Percentiles rank a stretch among this genome's conserved stretches.
Conservation (phyloP, 495 filamentous ascomycete species). For the Penicillium paxilli region DNA sequence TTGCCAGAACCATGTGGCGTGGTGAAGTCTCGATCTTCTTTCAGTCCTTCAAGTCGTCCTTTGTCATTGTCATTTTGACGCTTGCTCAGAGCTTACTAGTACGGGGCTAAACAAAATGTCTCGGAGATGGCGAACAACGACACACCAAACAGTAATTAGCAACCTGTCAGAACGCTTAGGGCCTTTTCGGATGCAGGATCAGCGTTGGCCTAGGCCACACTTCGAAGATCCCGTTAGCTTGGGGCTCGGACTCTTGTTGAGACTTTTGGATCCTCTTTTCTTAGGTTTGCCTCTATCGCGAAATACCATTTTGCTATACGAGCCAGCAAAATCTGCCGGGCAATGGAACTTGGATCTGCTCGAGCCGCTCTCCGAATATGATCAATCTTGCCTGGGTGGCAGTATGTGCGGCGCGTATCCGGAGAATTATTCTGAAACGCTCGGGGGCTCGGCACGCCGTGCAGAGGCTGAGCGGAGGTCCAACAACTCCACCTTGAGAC, state of each 20-base stretch:
- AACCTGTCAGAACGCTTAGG: not conserved
- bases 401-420: slow-evolving; percentile 5
- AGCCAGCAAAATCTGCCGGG: no score
- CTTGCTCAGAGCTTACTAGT: not conserved
- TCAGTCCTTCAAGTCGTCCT: not conserved
- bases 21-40: not conserved
- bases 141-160: not conserved
- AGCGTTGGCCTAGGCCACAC: not conserved
- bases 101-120: not conserved
- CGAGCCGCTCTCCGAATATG: no score
- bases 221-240: not conserved
- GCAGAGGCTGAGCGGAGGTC: slow-evolving; percentile 9
- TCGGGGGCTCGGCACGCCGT: slow-evolving; percentile 15
- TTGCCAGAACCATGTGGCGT: not conserved
- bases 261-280: not conserved
- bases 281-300: not conserved
- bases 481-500: slow-evolving; percentile 1
- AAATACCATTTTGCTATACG: not conserved
- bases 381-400: not conserved
- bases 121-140: not conserved
- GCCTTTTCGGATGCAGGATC: not conserved
- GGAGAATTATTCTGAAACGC: slow-evolving; percentile 28
- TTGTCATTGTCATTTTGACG: not conserved
- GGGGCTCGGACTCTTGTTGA: not conserved
- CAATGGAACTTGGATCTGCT: no score